Percentiles rank a stretch among this genome's conserved stretches.
phyloP scores from a whole-genome alignment of 1,284 basidiomycete genomes.

The Anthracocystis panici-leucophaei region DNA sequence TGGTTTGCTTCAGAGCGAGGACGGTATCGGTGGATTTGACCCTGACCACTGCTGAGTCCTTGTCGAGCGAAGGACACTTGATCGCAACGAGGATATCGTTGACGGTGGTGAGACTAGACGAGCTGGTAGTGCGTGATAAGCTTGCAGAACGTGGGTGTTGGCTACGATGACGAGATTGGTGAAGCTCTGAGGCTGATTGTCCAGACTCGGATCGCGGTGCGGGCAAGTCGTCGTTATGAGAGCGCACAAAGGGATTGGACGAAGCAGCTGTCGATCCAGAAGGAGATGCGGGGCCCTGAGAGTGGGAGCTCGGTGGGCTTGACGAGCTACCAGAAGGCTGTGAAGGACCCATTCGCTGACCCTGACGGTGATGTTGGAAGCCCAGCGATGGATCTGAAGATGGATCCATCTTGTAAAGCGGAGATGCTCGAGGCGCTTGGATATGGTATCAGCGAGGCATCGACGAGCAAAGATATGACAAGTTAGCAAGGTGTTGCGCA shows the following conservation, averaged over 20 bases:
- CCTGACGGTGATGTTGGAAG: slow-evolving; percentile 22
- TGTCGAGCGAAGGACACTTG: slow-evolving; percentile 54
- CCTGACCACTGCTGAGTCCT: slow-evolving; percentile 34
- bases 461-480: no score
- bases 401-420: slow-evolving; percentile 12
- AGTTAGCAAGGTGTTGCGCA: background rate
- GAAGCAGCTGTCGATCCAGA: slow-evolving; percentile 32
- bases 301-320: slow-evolving; percentile 19
- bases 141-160: background rate
- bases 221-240: slow-evolving; percentile 24
- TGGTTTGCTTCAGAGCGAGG: slow-evolving; percentile 46
- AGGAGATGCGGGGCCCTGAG: slow-evolving; percentile 28
- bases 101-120: background rate
- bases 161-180: background rate
- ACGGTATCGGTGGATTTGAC: slow-evolving; percentile 27
- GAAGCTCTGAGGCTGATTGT: background rate
- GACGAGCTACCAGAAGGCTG: slow-evolving; percentile 24
- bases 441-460: background rate
- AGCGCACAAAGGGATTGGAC: slow-evolving; percentile 29
- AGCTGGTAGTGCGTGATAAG: slow-evolving; percentile 13
- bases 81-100: slow-evolving; percentile 34
- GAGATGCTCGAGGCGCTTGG: background rate
- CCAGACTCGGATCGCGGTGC: background rate
- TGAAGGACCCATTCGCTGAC: slow-evolving; percentile 16
- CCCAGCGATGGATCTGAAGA: slow-evolving; percentile 27